Conservation (phyloP, 495 filamentous ascomycete genomes). For the Acidomyces sp. region DNA sequence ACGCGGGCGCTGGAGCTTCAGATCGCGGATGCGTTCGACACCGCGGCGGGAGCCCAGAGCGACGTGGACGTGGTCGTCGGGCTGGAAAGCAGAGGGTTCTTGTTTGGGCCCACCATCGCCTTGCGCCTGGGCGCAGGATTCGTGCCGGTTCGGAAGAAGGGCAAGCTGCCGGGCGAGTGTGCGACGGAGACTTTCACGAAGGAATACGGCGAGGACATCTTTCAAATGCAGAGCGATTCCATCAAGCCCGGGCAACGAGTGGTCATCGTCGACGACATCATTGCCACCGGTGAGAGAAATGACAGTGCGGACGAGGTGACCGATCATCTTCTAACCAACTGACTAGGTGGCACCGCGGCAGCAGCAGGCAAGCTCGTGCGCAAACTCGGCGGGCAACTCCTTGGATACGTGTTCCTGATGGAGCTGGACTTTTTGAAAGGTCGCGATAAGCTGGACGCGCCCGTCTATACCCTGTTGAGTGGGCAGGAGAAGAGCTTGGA, state of each 20-base stretch:
- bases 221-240: slow-evolving; percentile 83
- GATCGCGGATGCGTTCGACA: slow-evolving; percentile 28
- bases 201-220: slow-evolving; percentile 93
- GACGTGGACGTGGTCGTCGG: slow-evolving; percentile 79
- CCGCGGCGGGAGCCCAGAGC: slow-evolving; percentile 5
- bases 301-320: too few species aligned
- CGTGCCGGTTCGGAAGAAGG: slow-evolving; percentile 87
- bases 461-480: slow-evolving; percentile 70
- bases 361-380: slow-evolving; percentile 77
- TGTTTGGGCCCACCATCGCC: slow-evolving; percentile 86
- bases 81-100: slow-evolving; percentile 86
- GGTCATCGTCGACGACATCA: slow-evolving; percentile 91
- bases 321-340: too few species aligned
- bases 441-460: slow-evolving; percentile 72
- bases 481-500: slow-evolving; percentile 35
- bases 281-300: slow-evolving; percentile 98
- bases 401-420: slow-evolving; percentile 89
- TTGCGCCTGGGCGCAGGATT: slow-evolving; percentile 76
- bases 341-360: slow-evolving; percentile 79
- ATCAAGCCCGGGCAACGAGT: slow-evolving; percentile 82
- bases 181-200: slow-evolving; percentile 76
- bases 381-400: slow-evolving; percentile 67
- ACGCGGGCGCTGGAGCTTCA: slow-evolving; percentile 81
- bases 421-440: slow-evolving; percentile 93
- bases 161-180: slow-evolving; percentile 86